Evolutionary conservation across 2,329 filamentous ascomycete species (phyloP).

Genomic region (Cladobotryum protrusum): DNA sequence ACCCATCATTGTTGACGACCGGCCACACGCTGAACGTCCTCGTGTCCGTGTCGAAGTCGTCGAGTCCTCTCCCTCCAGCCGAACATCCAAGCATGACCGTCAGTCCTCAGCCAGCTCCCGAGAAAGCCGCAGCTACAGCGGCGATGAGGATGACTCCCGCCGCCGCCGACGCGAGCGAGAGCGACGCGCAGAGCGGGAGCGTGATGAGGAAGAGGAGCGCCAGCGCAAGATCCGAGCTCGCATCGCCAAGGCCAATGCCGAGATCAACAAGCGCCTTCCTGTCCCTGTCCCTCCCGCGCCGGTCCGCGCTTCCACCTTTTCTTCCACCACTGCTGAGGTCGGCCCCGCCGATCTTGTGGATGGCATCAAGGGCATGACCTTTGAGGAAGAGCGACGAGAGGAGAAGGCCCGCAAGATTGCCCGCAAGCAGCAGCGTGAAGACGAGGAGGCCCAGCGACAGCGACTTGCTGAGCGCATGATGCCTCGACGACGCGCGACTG

Average conservation of each 20-base stretch:
- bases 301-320: slow-evolving; percentile 19
- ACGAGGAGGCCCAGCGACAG: slow-evolving; percentile 33
- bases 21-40: slow-evolving; percentile 19
- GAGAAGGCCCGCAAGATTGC: slow-evolving; percentile 22
- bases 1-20: slow-evolving; percentile 35
- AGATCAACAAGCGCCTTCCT: slow-evolving; percentile 33
- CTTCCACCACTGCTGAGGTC: slow-evolving; percentile 17
- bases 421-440: slow-evolving; percentile 19
- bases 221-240: slow-evolving; percentile 22
- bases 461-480: slow-evolving; percentile 37
- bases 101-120: slow-evolving; percentile 31
- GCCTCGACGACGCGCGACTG: slow-evolving; percentile 30
- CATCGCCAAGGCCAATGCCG: slow-evolving; percentile 37
- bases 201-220: slow-evolving; percentile 23
- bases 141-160: slow-evolving; percentile 22
- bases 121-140: slow-evolving; percentile 24
- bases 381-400: slow-evolving; percentile 28
- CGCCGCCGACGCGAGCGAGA: slow-evolving; percentile 21
- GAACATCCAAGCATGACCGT: slow-evolving; percentile 27
- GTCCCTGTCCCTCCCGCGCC: slow-evolving; percentile 23
- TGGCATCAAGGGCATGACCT: slow-evolving; percentile 25
- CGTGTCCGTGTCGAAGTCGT: slow-evolving; percentile 34
- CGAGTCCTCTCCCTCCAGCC: slow-evolving; percentile 20
- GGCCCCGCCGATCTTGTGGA: slow-evolving; percentile 27
- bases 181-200: slow-evolving; percentile 17